Conservation (phyloP, 2,329 filamentous ascomycete species). For the Orbilia quercus region DNA sequence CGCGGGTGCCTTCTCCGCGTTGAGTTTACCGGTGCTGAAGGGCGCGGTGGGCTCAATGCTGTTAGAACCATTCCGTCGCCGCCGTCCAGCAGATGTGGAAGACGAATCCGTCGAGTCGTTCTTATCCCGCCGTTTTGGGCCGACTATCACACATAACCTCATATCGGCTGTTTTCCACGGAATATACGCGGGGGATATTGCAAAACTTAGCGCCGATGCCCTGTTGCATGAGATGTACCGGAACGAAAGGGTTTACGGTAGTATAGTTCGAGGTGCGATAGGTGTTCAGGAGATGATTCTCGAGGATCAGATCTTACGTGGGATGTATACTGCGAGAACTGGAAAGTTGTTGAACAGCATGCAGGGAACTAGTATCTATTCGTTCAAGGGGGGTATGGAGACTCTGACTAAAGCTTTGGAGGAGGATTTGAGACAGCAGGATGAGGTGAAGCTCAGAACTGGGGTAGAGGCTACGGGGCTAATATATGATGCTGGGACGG, state of each 20-base stretch:
- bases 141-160: slow-evolving; percentile 75
- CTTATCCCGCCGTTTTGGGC: slow-evolving; percentile 69
- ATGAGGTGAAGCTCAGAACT: slow-evolving; percentile 72
- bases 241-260: slow-evolving; percentile 62
- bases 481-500: slow-evolving; percentile 62
- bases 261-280: slow-evolving; percentile 62
- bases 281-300: slow-evolving; percentile 58
- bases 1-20: slow-evolving; percentile 62
- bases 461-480: slow-evolving; percentile 67
- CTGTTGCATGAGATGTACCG: slow-evolving; percentile 58
- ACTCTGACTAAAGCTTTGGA: slow-evolving; percentile 70
- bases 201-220: slow-evolving; percentile 76
- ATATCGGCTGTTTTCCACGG: slow-evolving; percentile 82
- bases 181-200: slow-evolving; percentile 90
- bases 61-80: slow-evolving; percentile 61
- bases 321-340: slow-evolving; percentile 55
- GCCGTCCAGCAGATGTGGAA: slow-evolving; percentile 62
- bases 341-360: slow-evolving; percentile 58
- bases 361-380: slow-evolving; percentile 63
- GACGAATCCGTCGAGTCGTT: slow-evolving; percentile 81
- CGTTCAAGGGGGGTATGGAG: slow-evolving; percentile 72
- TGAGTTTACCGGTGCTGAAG: slow-evolving; percentile 70
- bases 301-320: slow-evolving; percentile 59
- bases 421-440: slow-evolving; percentile 66
- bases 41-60: slow-evolving; percentile 64